Evolutionary conservation across 176 grass and related monocot species (phyloP).

Genomic region (Cenchrus purpureus): DNA sequence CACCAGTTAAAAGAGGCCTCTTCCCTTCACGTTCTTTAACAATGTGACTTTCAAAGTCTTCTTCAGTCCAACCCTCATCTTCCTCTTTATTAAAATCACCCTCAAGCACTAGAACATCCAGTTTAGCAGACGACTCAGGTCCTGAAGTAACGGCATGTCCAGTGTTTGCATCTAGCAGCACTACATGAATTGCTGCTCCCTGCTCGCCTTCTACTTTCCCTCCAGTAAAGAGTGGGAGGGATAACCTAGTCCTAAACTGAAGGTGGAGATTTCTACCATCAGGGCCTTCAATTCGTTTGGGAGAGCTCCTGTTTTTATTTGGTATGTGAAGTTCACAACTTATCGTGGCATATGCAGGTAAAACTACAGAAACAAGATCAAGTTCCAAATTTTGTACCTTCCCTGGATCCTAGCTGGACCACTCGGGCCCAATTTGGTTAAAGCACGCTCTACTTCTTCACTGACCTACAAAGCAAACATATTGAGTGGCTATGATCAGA

Average conservation of each 20-base stretch:
- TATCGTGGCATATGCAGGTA: conserved; percentile 31
- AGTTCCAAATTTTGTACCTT: conserved; percentile 59
- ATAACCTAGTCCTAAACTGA: conserved; percentile 64
- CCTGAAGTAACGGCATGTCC: conserved; percentile 63
- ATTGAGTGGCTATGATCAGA: conserved; percentile 18
- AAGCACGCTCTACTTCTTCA: conserved; percentile 97
- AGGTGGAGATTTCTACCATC: conserved; percentile 75
- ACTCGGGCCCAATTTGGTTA: conserved; percentile 77
- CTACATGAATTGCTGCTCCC: conserved; percentile 86
- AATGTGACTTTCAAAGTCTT: conserved; percentile 71
- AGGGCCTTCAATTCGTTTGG: conserved; percentile 76
- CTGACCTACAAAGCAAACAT: conserved; percentile 70
- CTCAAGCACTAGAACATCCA: conserved; percentile 81
- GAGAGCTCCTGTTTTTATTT: conserved; percentile 68
- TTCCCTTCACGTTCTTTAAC: conserved; percentile 94
- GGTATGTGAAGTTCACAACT: conserved; percentile 31
- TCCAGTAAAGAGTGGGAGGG: conserved; percentile 87
- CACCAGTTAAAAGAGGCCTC: conserved; percentile 84
- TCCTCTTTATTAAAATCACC: conserved; percentile 94
- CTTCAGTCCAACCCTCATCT: conserved; percentile 82
- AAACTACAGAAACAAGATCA: conserved; percentile 41
- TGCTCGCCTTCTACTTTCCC: conserved; percentile 94
- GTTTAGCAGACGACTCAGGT: conserved; percentile 64
- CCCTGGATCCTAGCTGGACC: conserved; percentile 83
- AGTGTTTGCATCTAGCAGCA: conserved; percentile 68